Evolutionary conservation across 805 yeast species (phyloP), one percentile per base, ranked within the genome.

Genomic region (Isabelozyma pseudorhagii): DNA sequence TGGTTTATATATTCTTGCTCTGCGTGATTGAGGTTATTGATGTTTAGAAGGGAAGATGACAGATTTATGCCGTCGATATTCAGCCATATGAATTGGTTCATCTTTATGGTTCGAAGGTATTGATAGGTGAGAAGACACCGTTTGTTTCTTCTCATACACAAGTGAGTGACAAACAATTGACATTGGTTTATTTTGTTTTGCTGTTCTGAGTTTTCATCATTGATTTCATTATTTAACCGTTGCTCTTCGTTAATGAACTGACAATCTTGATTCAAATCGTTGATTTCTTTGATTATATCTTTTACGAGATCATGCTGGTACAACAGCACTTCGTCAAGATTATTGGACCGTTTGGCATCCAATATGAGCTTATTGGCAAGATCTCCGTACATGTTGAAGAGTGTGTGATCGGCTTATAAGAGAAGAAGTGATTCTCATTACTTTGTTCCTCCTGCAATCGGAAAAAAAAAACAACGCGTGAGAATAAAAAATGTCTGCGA

Each of bases 111-210:
- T 47, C 99, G 72, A 34, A 82, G 76, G 51, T 78, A 76, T 62
- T 92, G 89, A 61, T 94, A 91, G 0, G 96, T 97, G 46, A 94
- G 63, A 38, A 94, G 63, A 64, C 97, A 90, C 46, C 99, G 72
- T 64, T 94, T 96, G 71, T 96, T 92, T 46, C 98, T 71, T 52
- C 94, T 78, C 84, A 91, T 83, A 42, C 90, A 83, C 27, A 92
- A 67, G 54, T 84, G 85, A 6, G 87, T 82, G 6, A 88, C 87
- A 62, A 86, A 84, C 14, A 80, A 68, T 55, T 83, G 89, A 51
- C 88, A 81, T 59, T 83, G 81, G 46, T 80, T 77, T 39, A 80
- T 73, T 52, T 80, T 73, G 58, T 69, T 71, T 51, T 70, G 71
- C 34, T 68, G 75, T 39, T 63, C 66, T 8, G 54, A 51, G 9